Percentiles rank a stretch among this genome's conserved stretches.
Evolutionary conservation across 2,329 filamentous ascomycete species (phyloP).

Genomic region (Ascochyta lentis): DNA sequence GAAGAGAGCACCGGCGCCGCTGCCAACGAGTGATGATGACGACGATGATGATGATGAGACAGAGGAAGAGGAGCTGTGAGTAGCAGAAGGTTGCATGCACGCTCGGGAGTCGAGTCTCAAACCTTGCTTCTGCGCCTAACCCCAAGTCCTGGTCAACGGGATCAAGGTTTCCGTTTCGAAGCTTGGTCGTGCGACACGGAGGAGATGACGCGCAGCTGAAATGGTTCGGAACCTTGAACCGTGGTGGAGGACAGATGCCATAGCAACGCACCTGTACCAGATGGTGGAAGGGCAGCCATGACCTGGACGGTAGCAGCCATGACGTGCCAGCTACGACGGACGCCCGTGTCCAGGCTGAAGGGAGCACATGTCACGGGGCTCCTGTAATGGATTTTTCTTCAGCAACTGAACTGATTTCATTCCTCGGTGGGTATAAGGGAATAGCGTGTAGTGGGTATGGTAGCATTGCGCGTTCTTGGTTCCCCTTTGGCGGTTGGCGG

Average conservation of each 20-base stretch:
- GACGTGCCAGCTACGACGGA: not conserved
- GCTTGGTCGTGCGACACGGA: slow-evolving; percentile 1
- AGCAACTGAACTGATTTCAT: too few species aligned
- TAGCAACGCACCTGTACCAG: not conserved
- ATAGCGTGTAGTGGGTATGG: not conserved
- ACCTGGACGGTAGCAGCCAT: not conserved
- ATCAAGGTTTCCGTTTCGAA: slow-evolving; percentile 4
- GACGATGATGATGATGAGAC: slow-evolving; percentile 42
- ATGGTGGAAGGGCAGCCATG: not conserved
- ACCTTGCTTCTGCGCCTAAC: not conserved
- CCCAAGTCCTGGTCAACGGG: not conserved
- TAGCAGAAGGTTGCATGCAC: not conserved
- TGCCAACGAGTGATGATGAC: slow-evolving; percentile 38
- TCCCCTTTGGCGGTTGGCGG: not conserved
- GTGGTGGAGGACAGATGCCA: not conserved
- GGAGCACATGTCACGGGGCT: too few species aligned
- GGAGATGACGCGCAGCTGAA: slow-evolving; percentile 4
- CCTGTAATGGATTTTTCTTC: too few species aligned
- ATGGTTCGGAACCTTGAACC: not conserved
- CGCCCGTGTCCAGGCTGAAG: not conserved
- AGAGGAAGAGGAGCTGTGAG: slow-evolving; percentile 47
- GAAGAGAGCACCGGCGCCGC: slow-evolving; percentile 16
- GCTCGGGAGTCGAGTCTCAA: not conserved
- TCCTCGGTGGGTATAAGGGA: too few species aligned
- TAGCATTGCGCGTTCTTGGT: not conserved